Base-by-base conservation (phyloP, 2,329 filamentous ascomycete species). In the Colletotrichum camelliae region DNA sequence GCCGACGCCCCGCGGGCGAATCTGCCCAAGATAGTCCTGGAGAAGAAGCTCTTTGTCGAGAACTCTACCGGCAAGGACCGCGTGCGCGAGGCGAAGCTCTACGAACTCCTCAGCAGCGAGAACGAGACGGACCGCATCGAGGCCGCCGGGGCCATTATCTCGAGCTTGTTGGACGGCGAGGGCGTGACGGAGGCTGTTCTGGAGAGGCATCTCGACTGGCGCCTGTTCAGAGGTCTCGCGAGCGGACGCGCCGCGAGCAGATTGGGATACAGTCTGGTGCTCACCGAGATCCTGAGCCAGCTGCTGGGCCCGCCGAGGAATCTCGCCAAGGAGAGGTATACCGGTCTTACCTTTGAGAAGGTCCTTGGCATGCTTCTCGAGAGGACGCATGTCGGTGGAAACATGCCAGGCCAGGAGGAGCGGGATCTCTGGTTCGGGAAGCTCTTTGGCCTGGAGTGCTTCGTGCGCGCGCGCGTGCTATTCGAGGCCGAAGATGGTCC, bases 171-270 rank as follows among this genome's bases (percentile, higher is more conserved):
- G 2, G 87, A 83, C 52, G 86, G 85, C 58, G 84, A 90, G 24
- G 85, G 86, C 37, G 89, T 89, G 5, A 77, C 87, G 4, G 91
- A 93, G 81, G 79, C 85, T 1, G 88, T 91, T 4, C 85, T 93
- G 16, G 83, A 88, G 78, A 86, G 91, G 74, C 92, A 93, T 79
- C 85, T 93, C 35, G 90, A 92, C 77, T 91, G 91, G 81, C 90
- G 94, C 31, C 88, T 99, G 48, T 95, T 98, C 83, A 92, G 95
- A 70, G 97, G 97, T 55, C 91, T 98, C 21, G 96, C 96, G 77
- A 98, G 96, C 83, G 94, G 95, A 70, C 93, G 95, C 73, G 98
- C 98, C 86, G 95, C 95, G 15, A 95, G 96, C 21, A 91, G 97
- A 31, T 87, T 97, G 67, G 97, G 97, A 5, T 98, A 98, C 83